Evolutionary conservation across 495 filamentous ascomycete species (phyloP).

Genomic region (Aspergillus sparsus): DNA sequence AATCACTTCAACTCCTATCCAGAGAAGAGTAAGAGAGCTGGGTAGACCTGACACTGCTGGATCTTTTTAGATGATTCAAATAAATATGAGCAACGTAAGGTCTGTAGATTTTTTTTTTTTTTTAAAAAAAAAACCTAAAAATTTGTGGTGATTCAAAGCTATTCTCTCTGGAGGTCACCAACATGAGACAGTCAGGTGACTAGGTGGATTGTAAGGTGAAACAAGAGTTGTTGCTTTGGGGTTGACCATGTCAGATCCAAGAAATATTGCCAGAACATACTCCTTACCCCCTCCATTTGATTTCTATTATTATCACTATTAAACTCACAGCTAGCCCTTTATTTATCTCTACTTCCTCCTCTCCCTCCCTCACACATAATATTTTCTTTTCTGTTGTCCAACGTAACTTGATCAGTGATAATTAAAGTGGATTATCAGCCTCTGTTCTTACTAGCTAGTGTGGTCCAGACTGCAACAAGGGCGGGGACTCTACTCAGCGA

Average conservation of each 20-base stretch:
- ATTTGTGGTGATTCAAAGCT: background rate
- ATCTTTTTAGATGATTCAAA: background rate
- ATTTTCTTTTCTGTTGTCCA: conserved; percentile 1
- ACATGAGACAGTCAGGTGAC: conserved; percentile 5
- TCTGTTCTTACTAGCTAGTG: background rate
- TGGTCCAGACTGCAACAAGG: conserved; percentile 15
- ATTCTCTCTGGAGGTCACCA: background rate
- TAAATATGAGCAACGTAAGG: background rate
- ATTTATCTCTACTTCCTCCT: background rate
- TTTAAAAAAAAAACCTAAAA: background rate
- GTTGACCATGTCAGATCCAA: conserved; percentile 8
- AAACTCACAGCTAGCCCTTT: background rate
- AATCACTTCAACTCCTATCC: conserved; percentile 12
- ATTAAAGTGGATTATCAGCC: conserved; percentile 13
- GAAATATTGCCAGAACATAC: background rate
- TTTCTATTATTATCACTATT: background rate
- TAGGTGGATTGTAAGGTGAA: background rate
- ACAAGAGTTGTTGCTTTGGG: background rate
- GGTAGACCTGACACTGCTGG: conserved; percentile 2
- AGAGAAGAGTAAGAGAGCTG: background rate
- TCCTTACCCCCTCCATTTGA: background rate
- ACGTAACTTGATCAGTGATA: conserved; percentile 11
- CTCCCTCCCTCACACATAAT: background rate
- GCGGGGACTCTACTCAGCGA: background rate
- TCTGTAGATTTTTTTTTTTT: no score